Conservation (phyloP, 257 asterid species). For the Vinca minor region DNA sequence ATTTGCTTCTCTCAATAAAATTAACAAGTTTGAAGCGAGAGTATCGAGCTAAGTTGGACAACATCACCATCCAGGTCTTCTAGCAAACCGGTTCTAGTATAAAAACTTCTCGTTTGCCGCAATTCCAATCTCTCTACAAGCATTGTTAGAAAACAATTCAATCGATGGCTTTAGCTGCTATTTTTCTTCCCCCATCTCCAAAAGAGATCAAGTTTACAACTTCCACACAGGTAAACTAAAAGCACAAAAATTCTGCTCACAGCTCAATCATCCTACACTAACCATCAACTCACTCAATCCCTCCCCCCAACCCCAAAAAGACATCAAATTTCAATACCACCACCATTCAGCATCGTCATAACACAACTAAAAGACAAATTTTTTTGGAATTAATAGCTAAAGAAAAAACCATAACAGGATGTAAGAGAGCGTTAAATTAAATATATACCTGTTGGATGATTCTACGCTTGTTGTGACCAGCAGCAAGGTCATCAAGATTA, state of each 20-base stretch:
- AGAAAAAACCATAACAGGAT: neutral
- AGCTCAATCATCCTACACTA: neutral
- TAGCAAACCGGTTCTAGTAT: no score
- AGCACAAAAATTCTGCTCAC: no score
- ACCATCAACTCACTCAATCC: neutral
- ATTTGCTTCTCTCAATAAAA: no score
- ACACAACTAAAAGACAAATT: no score
- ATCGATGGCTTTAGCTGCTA: neutral
- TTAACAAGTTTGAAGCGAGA: no score
- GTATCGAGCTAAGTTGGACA: no score
- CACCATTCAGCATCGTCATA: neutral
- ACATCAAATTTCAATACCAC: no score
- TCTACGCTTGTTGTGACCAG: slow-evolving; percentile 85
- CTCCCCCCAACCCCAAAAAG: no score
- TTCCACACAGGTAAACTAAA: no score
- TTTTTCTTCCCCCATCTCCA: neutral
- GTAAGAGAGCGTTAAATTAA: neutral
- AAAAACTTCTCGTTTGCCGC: no score
- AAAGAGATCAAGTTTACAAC: neutral
- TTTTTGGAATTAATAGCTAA: neutral
- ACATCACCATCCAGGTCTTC: no score
- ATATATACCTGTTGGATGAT: slow-evolving; percentile 68
- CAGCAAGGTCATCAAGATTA: slow-evolving; percentile 83
- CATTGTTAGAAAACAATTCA: neutral
- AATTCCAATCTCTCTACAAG: no score